phyloP scores from a whole-genome alignment of 805 yeast species.

The Candida tammaniensis region DNA sequence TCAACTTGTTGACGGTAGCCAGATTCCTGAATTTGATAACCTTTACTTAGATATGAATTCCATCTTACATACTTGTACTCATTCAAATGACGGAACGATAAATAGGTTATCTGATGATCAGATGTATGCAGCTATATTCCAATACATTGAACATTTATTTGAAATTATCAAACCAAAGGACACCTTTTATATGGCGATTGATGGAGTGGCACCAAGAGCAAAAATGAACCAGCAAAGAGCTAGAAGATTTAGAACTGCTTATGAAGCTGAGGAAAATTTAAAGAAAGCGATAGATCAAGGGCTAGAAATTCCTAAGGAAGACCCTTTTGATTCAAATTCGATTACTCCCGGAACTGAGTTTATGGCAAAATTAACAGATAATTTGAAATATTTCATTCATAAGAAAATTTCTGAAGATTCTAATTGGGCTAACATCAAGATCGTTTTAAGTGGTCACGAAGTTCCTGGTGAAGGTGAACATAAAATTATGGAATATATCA shows the following conservation, averaged over 20 bases:
- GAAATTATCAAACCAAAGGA: constrained; percentile 82
- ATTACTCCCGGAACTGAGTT: constrained; percentile 98
- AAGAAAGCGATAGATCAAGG: constrained; percentile 74
- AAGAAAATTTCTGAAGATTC: constrained; percentile 84
- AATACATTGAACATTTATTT: constrained; percentile 91
- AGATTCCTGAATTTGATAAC: constrained; percentile 92
- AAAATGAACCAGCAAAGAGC: constrained; percentile 98
- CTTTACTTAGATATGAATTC: constrained; percentile 97
- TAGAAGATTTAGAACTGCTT: constrained; percentile 90
- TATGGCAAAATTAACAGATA: constrained; percentile 83
- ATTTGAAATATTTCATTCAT: constrained; percentile 82
- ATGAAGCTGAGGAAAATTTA: constrained; percentile 81
- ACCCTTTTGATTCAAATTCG: constrained; percentile 86
- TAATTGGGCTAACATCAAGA: constrained; percentile 75
- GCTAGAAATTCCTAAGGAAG: constrained; percentile 72
- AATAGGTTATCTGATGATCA: constrained; percentile 79
- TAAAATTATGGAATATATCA: constrained; percentile 90
- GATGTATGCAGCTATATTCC: constrained; percentile 88
- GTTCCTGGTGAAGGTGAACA: constrained; percentile 99
- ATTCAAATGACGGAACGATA: constrained; percentile 67
- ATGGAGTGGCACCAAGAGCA: constrained; percentile 98
- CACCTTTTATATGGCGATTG: constrained; percentile 93
- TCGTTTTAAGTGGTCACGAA: constrained; percentile 87
- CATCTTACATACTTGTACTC: constrained; percentile 90
- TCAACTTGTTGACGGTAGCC: constrained; percentile 69